Evolutionary conservation across 495 filamentous ascomycete genomes (phyloP).

Genomic region (Trichoderma parareesei): DNA sequence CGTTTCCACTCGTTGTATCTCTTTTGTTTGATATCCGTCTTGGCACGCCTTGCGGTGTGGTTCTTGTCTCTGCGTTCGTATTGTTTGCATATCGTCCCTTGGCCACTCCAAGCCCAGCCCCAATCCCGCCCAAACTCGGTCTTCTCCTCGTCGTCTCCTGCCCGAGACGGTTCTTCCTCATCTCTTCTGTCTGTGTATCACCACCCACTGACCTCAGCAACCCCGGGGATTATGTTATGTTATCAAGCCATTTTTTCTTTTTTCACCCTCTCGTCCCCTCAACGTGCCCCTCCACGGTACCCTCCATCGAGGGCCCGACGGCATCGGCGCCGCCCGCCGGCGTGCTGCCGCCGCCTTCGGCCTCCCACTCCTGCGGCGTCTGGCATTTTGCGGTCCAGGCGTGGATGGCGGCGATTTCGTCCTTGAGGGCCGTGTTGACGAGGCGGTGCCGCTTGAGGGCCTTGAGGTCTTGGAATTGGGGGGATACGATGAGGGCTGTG

Average conservation of each 20-base stretch:
- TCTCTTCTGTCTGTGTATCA: neutral
- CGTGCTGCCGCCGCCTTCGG: slow-evolving; percentile 32
- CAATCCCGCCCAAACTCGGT: too few relatives aligned
- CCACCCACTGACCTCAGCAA: too few relatives aligned
- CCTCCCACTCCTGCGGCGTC: slow-evolving; percentile 88
- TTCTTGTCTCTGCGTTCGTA: too few relatives aligned
- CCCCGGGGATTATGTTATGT: neutral
- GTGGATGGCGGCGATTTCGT: slow-evolving; percentile 92
- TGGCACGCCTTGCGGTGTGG: too few relatives aligned
- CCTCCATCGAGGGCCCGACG: slow-evolving; percentile 33
- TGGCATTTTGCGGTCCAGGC: slow-evolving; percentile 98
- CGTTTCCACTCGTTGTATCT: too few relatives aligned
- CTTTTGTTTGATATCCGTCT: too few relatives aligned
- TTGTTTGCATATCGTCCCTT: too few relatives aligned
- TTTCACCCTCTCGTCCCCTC: slow-evolving; percentile 30
- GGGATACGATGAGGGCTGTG: slow-evolving; percentile 83
- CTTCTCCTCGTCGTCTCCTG: neutral
- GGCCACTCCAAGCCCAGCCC: too few relatives aligned
- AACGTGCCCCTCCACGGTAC: slow-evolving; percentile 33
- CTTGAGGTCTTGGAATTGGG: slow-evolving; percentile 77
- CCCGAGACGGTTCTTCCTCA: neutral
- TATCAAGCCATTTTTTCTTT: neutral
- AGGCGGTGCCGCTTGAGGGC: slow-evolving; percentile 81
- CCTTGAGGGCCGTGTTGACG: slow-evolving; percentile 79
- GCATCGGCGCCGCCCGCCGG: slow-evolving; percentile 6